Evolutionary conservation across 1,284 basidiomycete genomes (phyloP), one percentile per base, ranked within the genome.

Genomic region (Waitea zeae): DNA sequence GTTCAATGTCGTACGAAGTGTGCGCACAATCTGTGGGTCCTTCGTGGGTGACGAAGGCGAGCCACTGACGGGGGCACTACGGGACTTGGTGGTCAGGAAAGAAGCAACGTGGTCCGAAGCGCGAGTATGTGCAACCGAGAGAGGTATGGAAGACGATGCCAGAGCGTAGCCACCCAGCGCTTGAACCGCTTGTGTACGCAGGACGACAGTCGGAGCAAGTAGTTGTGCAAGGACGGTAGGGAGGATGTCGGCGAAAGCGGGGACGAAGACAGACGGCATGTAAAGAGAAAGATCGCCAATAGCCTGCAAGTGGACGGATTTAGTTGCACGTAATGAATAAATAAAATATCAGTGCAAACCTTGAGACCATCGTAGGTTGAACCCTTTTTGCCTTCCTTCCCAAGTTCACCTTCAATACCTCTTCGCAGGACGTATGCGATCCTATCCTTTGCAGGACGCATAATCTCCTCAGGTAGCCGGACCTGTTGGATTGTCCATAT

Each of bases 371-470:
- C 81, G 27, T 62, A 73, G 2, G 62, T 64, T 2, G 80, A 70
- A 0, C 82, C 81, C 44, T 80, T 84, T 57, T 84, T 84, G 6
- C 81, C 81, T 51, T 86, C 82, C 47, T 80, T 80, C 3, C 81
- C 82, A 13, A 86, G 66, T 39, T 83, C 75, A 9, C 82, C 82
- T 38, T 79, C 74, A 40, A 86, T 67, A n/a, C 73, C 82, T 24
- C 80, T 69, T 35, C 67, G 64, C 6, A 86, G 49, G 2, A 77
- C 76, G 37, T 67, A 71, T 1, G 71, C 62, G 28, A 86, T 78
- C 20, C 73, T 62, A 42, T 70, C 65, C 9, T 60, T 63, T 2
- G 74, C 66, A 12, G 71, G 69, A 12, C 52, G 44, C 12, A 84
- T 56, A 12, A 83, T 62, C 1, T 58, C 52, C 17, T 56, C 52